A percentile compares a stretch with the other conserved stretches of the same genome.
phyloP scores from a whole-genome alignment of 1,284 basidiomycete genomes.

The Ustilago xerochloae region DNA sequence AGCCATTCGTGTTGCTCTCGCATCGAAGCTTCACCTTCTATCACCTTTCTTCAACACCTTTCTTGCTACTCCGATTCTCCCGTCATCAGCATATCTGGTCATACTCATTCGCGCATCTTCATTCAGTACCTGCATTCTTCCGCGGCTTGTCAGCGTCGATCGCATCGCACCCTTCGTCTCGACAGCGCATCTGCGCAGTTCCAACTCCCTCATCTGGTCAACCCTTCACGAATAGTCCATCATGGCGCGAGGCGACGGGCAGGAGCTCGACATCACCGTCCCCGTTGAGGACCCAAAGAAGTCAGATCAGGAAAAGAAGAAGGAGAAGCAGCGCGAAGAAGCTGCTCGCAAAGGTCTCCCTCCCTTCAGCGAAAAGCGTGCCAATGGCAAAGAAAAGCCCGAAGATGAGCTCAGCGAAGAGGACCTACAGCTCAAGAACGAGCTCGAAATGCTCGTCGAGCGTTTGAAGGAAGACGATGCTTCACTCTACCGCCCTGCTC shows the following conservation, averaged over 20 bases:
- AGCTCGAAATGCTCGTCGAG: conserved; percentile 97
- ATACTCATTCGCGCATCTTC: not conserved
- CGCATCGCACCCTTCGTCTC: not conserved
- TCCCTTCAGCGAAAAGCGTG: conserved; percentile 29
- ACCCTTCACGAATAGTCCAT: conserved; percentile 7
- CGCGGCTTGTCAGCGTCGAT: not conserved
- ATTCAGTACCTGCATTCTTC: not conserved
- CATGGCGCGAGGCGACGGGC: conserved; percentile 52
- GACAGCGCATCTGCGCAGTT: conserved; percentile 3
- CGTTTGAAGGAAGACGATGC: conserved; percentile 90
- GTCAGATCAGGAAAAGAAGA: conserved; percentile 49
- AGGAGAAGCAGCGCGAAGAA: conserved; percentile 50
- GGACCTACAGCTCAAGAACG: conserved; percentile 90
- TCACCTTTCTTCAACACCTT: not conserved
- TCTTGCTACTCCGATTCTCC: not conserved
- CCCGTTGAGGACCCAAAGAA: conserved; percentile 47
- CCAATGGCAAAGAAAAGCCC: conserved; percentile 72
- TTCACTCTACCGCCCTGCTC: conserved; percentile 84
- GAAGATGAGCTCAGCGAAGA: conserved; percentile 88
- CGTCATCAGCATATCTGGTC: not conserved
- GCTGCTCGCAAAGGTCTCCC: conserved; percentile 48
- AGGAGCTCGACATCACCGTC: conserved; percentile 52
- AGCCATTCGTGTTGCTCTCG: conserved; percentile 29
- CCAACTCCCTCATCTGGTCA: not conserved
- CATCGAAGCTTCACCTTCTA: no score